Base-by-base conservation (phyloP, 1,284 basidiomycete species). In the Leccinum pachyderme region DNA sequence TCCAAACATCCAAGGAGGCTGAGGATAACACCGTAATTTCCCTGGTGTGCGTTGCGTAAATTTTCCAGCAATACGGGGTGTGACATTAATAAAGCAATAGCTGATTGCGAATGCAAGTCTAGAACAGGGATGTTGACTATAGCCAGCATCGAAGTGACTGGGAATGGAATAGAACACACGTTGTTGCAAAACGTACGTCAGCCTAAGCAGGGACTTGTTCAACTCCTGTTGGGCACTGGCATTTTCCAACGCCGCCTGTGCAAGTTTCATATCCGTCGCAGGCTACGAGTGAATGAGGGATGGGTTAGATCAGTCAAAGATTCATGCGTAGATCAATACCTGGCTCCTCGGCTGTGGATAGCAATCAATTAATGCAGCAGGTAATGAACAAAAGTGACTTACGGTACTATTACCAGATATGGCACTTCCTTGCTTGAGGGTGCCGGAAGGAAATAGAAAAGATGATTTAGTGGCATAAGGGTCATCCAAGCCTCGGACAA, bases 1-100 rank as follows among this genome's bases (percentile, higher is more conserved):
- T 97, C 95, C 41, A 98, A 74, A 61, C 88, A 93, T 9, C 95
- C 94, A 2, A 98, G 77, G 27, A 98, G 79, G 65, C 92, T 93
- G 27, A 97, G 81, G 27, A 98, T 87, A 45, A 95, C 77, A 49
- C 93, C 86, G 68, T 96, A 98, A 63, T 91, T 93, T 45, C 95
- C 95, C 78, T 87, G 83, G 61, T 93, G 83, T 0, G 93, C 93
- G 63, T 87, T 93, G 53, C 93, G 82, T 5, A 98, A 77, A 62
- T 86, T 90, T 55, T 97, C 93, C 35, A 97, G 77, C 2, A 97
- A 75, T 1, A 82, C 74, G 0, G 93, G 89, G 49, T 94, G 86
- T 1, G 83, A 77, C 65, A 94, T 86, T 0, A 98, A 80, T 11
- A 97, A 79, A 60, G 91, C 86, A 31, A 96, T 89, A 0, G 92